These are phyloP conservation scores for Pythium dissimile DNA, from an alignment of 352 stramenopile species.

Conservation along the genomic window DNA sequence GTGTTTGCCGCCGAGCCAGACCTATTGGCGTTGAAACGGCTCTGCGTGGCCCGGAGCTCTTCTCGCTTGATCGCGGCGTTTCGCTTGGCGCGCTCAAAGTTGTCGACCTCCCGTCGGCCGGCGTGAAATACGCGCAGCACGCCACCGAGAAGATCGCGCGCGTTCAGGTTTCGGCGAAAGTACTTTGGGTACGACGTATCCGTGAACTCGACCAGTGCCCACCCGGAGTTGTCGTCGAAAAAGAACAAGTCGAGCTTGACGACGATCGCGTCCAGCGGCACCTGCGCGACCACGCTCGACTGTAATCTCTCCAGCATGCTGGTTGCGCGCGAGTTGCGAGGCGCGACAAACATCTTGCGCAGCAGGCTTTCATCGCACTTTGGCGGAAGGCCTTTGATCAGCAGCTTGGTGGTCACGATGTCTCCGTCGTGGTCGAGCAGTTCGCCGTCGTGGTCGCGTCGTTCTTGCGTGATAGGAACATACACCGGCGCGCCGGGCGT, in stretches of 20 bases:
- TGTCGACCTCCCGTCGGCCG: slow-evolving; percentile 55
- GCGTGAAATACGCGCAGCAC: slow-evolving; percentile 57
- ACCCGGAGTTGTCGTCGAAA: slow-evolving; percentile 65
- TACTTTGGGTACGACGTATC: slow-evolving; percentile 37
- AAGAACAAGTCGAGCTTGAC: slow-evolving; percentile 63
- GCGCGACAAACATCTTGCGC: slow-evolving; percentile 42
- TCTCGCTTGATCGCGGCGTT: slow-evolving; percentile 28
- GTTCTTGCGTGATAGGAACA: slow-evolving; percentile 1
- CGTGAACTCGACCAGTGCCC: slow-evolving; percentile 70
- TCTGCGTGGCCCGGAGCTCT: no score
- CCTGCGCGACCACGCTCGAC: slow-evolving; percentile 1
- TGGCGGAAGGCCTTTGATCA: slow-evolving; percentile 61
- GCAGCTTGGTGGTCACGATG: slow-evolving; percentile 55
- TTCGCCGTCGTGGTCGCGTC: slow-evolving; percentile 32
- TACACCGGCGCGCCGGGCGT: slow-evolving; percentile 8
- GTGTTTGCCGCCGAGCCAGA: background rate
- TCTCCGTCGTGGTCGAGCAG: slow-evolving; percentile 41
- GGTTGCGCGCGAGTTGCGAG: background rate
- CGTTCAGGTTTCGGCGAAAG: slow-evolving; percentile 60
- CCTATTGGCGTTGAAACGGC: background rate
- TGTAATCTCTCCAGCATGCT: slow-evolving; percentile 13
- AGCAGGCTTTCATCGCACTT: slow-evolving; percentile 41
- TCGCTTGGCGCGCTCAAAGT: slow-evolving; percentile 50
- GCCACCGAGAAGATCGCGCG: slow-evolving; percentile 42
- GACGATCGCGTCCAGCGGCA: slow-evolving; percentile 24